Percentiles rank a stretch among this genome's conserved stretches.
These are phyloP conservation scores for Cubamyces sp. DNA, from an alignment of 768 basidiomycete genomes.

Conservation along the genomic window DNA sequence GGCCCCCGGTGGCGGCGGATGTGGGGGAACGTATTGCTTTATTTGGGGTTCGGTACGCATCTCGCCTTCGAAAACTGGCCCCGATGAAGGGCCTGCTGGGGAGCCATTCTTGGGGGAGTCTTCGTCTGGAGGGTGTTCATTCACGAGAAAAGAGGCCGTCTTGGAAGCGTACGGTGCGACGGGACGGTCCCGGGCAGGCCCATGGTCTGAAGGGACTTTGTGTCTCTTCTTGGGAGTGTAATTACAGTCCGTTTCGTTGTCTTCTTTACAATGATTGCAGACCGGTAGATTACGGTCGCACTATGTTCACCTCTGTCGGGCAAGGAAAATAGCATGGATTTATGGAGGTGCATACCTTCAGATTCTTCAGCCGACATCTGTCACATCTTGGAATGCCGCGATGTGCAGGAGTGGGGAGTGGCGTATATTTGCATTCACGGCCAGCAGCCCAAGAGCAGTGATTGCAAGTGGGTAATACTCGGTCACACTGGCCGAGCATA, in stretches of 20 bases:
- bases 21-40: slow-evolving; percentile 32
- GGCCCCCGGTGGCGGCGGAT: slow-evolving; percentile 24
- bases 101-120: slow-evolving; percentile 22
- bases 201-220: slow-evolving; percentile 53
- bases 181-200: slow-evolving; percentile 40
- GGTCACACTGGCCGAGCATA: slow-evolving; percentile 56
- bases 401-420: slow-evolving; percentile 74
- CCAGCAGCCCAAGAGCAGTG: slow-evolving; percentile 68
- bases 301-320: slow-evolving; percentile 38
- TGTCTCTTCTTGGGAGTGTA: slow-evolving; percentile 75
- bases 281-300: slow-evolving; percentile 74
- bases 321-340: slow-evolving; percentile 6
- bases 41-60: slow-evolving; percentile 33
- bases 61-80: slow-evolving; percentile 29
- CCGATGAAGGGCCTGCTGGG: slow-evolving; percentile 24
- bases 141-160: slow-evolving; percentile 51
- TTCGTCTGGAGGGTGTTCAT: slow-evolving; percentile 20
- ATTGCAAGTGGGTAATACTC: slow-evolving; percentile 71
- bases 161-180: slow-evolving; percentile 48
- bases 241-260: slow-evolving; percentile 59
- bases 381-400: slow-evolving; percentile 77
- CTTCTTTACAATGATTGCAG: slow-evolving; percentile 67
- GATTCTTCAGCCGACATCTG: slow-evolving; percentile 65
- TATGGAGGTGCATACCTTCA: slow-evolving; percentile 53
- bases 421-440: slow-evolving; percentile 73